Base-by-base conservation (phyloP, 306 rosid genomes). In the Echinosophora koreensis region DNA sequence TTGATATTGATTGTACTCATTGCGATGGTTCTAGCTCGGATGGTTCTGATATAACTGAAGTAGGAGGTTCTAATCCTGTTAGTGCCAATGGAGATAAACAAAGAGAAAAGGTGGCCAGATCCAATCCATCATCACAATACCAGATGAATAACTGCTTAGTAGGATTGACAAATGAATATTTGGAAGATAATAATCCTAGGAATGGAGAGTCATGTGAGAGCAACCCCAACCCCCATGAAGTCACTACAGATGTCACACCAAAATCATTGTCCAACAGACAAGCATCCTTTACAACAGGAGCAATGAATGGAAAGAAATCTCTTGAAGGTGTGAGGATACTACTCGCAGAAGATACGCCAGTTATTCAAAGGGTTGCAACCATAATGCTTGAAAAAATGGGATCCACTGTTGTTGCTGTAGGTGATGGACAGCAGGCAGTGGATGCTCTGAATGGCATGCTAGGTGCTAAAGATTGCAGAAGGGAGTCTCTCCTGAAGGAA, bases 301-400 rank as follows among this genome's bases (percentile, higher is more conserved):
- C 78, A 27, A 56, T 30, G 51, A 87, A 71, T 59, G 87, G 77
- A 55, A 78, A 88, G 59, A 89, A 87, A 70, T 87, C 96, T 74
- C 99, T 95, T 15, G 91, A 95, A 82, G 99, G 97, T 68, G 16
- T 95, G 47, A 87, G 89, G 71, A 92, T 95, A 78, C 67, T 95
- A 69, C 95, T 95, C 41, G 99, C 94, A 16, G 99, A 95, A 88
- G 99, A 95, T 71, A 95, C 91, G 8, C 97, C 92, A 12, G 92
- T 92, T 38, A 91, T 95, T 52, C 99, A 95, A 80, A 90, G 96
- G 84, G 99, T 95, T 35, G 97, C 99, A 52, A 92, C 89, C 73
- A 95, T 90, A 86, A 95, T 95, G 99, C 97, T 95, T n/a, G 99
- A 95, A 71, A 95, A 88, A 84, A 92, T 95, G 97, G 97, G 99